Evolutionary conservation across 129 eudicot species (phyloP), one percentile per base, ranked within the genome.

Genomic region (Heracleum sosnowskyi): DNA sequence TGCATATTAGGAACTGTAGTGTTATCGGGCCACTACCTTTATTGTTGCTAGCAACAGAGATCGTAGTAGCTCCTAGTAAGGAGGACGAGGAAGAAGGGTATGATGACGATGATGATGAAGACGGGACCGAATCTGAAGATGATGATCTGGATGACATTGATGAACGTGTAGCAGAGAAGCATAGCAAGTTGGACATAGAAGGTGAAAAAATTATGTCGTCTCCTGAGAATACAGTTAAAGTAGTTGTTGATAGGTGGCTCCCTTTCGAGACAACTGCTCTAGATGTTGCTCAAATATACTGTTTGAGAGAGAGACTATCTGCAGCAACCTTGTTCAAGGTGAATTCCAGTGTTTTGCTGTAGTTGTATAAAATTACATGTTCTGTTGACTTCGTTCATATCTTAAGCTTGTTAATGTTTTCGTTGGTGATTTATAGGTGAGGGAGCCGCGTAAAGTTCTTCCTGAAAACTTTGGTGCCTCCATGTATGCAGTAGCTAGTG

Each of bases 181-280:
- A 11, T 44, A 79, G 39, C 33, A 47, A 47, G 77, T 12, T 73
- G 13, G 79, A 79, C 20, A 51, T 69, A 41, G 63, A 33, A 34
- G 89, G 80, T 39, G 92, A 91, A 77, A 86, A 77, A 46, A 78
- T 90, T 11, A 92, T 96, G 99, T 89, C 97, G 3, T 78, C 89
- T 28, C 97, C 99, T 8, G 91, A 85, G 47, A 96, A 96, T 83
- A 22, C 60, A 41, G 97, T 96, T 41, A 89, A 81, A 77, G 85
- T 96, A 74, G 81, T 96, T 9, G 92, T 90, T 74, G 99, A 96
- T 83, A 86, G 96, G 63, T 92, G 99, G 97, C 95, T 96, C 53
- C 84, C 86, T 63, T 96, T 90, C 18, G 82, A 90, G 86, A 83
- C 96, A 34, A 87, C 88, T 0, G 99, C 99, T 60, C 87, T 96